Evolutionary conservation across 75 land plant species (phyloP).

Genomic region (Ceratopteris richardii): DNA sequence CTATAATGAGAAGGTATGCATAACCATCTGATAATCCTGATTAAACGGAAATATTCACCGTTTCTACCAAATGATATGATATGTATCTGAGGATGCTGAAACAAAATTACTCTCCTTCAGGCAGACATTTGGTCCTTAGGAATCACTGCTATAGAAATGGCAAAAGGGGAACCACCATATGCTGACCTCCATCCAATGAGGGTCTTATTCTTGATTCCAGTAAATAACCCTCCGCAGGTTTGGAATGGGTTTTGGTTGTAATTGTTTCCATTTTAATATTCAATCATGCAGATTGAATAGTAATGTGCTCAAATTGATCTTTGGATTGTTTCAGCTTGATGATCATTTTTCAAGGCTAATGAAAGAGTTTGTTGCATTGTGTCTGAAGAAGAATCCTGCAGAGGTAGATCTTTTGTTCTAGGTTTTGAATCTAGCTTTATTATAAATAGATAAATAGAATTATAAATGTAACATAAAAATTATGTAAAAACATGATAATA

Average conservation of each 20-base stretch:
- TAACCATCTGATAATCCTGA: background rate
- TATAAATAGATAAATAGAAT: no score
- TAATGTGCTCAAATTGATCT: background rate
- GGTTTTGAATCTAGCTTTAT: background rate
- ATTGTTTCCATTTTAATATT: no score
- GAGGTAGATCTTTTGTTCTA: slow-evolving; percentile 41
- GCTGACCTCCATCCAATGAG: slow-evolving; percentile 99
- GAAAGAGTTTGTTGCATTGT: slow-evolving; percentile 89
- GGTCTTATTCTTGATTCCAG: slow-evolving; percentile 94
- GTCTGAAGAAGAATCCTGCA: slow-evolving; percentile 80
- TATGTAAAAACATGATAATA: no score
- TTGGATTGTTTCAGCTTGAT: slow-evolving; percentile 58
- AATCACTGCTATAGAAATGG: slow-evolving; percentile 98
- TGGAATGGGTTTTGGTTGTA: background rate
- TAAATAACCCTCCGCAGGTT: slow-evolving; percentile 98
- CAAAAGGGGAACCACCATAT: slow-evolving; percentile 97
- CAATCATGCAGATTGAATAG: background rate
- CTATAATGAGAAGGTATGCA: slow-evolving; percentile 92
- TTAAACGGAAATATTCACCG: no score
- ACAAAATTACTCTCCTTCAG: no score
- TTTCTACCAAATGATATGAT: no score
- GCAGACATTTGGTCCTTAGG: slow-evolving; percentile 99
- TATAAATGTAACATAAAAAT: no score
- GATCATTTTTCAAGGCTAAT: slow-evolving; percentile 94
- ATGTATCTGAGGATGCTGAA: no score